Evolutionary conservation across 1,139 yeast species (phyloP).

Genomic region (Kurtzmaniella quercitrusa): DNA sequence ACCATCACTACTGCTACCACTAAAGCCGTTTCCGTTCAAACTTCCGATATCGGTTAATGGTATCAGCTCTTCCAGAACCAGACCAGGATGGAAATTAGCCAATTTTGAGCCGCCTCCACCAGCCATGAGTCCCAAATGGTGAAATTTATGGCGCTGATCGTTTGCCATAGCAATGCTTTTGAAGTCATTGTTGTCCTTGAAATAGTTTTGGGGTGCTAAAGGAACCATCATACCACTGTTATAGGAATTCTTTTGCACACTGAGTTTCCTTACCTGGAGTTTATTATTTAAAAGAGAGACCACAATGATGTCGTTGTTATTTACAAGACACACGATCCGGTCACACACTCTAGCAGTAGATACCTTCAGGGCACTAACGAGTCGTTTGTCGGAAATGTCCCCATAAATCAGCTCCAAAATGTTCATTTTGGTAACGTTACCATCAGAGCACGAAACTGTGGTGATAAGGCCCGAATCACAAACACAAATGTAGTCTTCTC

Average conservation of each 20-base stretch:
- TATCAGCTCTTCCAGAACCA: background rate
- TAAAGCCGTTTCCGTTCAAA: background rate
- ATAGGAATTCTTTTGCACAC: slow-evolving; percentile 44
- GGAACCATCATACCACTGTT: slow-evolving; percentile 36
- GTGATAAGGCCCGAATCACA: slow-evolving; percentile 44
- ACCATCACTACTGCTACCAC: background rate
- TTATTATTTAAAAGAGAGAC: slow-evolving; percentile 62
- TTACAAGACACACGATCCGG: slow-evolving; percentile 56
- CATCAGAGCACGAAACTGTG: slow-evolving; percentile 46
- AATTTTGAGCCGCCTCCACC: slow-evolving; percentile 1
- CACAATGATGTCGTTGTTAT: slow-evolving; percentile 50
- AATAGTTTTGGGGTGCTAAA: slow-evolving; percentile 16
- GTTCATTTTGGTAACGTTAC: slow-evolving; percentile 26
- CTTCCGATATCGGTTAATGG: background rate
- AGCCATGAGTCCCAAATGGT: slow-evolving; percentile 1
- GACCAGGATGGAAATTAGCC: slow-evolving; percentile 2
- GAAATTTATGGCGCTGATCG: background rate
- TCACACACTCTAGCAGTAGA: slow-evolving; percentile 74
- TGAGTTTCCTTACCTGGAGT: slow-evolving; percentile 57
- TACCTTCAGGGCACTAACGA: slow-evolving; percentile 51
- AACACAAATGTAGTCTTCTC: slow-evolving; percentile 31
- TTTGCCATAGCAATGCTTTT: slow-evolving; percentile 9
- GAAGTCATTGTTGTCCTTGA: slow-evolving; percentile 15
- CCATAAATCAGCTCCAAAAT: slow-evolving; percentile 22
- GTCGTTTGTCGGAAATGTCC: slow-evolving; percentile 15